These are phyloP conservation scores for Phlyctochytrium arcticum DNA, from an alignment of 192 early-diverging fungal genomes.

Conservation along the genomic window DNA sequence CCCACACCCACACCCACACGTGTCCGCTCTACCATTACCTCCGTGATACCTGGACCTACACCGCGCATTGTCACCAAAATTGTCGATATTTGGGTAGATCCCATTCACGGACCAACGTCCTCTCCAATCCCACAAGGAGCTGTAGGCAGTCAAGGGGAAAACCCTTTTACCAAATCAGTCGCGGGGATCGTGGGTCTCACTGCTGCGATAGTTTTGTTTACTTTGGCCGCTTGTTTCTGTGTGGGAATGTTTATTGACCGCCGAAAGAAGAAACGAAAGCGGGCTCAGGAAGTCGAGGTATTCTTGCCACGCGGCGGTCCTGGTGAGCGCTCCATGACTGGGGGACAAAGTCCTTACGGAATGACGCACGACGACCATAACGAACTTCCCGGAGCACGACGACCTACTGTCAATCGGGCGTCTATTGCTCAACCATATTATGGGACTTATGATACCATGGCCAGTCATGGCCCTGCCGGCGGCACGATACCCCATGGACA, in stretches of 20 bases:
- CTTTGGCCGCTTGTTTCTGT: neutral
- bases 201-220: neutral
- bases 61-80: neutral
- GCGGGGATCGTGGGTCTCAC: neutral
- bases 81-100: neutral
- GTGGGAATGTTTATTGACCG: neutral
- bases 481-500: too few species aligned
- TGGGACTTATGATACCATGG: too few species aligned
- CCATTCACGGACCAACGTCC: neutral
- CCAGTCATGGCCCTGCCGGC: too few species aligned
- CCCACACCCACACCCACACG: neutral
- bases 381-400: too few species aligned
- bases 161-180: neutral
- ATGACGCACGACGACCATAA: too few species aligned
- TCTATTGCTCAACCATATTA: too few species aligned
- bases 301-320: neutral
- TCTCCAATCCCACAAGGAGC: neutral
- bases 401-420: too few species aligned
- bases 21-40: neutral
- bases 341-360: too few species aligned
- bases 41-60: neutral
- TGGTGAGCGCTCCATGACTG: neutral
- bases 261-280: neutral
- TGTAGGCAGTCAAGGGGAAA: neutral
- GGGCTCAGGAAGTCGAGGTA: neutral